Evolutionary conservation across 805 yeast genomes (phyloP).

Genomic region (Maudiozyma pseudohumilis): DNA sequence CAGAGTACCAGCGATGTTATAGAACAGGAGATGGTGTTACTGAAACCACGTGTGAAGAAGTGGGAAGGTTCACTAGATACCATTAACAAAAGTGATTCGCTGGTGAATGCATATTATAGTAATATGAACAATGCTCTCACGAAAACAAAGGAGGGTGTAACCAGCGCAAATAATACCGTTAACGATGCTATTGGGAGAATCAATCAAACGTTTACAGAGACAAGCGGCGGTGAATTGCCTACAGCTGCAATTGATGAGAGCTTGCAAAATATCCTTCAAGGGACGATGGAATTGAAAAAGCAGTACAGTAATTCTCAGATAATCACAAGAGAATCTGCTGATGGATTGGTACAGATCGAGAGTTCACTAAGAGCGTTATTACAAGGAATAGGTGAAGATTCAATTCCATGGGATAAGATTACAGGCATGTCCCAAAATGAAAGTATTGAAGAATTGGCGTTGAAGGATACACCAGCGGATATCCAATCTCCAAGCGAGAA

Average conservation of each 20-base stretch:
- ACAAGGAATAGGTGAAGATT: no score
- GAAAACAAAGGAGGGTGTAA: slow-evolving; percentile 13
- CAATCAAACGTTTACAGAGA: slow-evolving; percentile 9
- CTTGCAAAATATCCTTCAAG: slow-evolving; percentile 13
- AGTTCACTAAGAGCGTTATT: no score
- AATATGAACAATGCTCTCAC: slow-evolving; percentile 13
- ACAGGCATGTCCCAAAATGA: no score
- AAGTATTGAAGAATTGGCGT: no score
- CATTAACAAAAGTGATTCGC: slow-evolving; percentile 27
- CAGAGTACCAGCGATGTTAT: slow-evolving; percentile 23
- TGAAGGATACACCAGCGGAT: no score
- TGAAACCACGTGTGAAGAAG: slow-evolving; percentile 22
- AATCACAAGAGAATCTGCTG: not conserved
- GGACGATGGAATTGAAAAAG: no score
- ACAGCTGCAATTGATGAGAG: slow-evolving; percentile 11
- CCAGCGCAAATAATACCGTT: slow-evolving; percentile 12
- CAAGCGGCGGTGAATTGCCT: no score
- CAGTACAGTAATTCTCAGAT: no score
- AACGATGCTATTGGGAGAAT: slow-evolving; percentile 12
- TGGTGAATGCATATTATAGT: slow-evolving; percentile 18
- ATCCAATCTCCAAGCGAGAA: no score
- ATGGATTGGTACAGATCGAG: no score
- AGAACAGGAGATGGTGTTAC: slow-evolving; percentile 20
- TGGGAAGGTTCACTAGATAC: slow-evolving; percentile 26
- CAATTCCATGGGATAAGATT: no score